Conservation (phyloP, 176 grass and related monocot species). For the Elaeis guineensis region DNA sequence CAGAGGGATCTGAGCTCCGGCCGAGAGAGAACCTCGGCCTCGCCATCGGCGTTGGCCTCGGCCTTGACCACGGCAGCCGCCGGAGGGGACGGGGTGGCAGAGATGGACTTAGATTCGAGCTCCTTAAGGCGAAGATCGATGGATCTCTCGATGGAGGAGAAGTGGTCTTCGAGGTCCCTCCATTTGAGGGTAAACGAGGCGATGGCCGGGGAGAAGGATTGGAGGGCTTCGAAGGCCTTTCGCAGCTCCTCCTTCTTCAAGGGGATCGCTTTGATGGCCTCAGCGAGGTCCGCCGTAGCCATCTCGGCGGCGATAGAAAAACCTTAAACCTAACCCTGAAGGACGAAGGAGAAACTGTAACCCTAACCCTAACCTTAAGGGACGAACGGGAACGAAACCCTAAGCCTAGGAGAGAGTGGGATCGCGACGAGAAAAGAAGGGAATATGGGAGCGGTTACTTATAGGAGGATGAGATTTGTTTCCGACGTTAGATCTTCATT, state of each 20-base stretch:
- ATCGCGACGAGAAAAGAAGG: no score
- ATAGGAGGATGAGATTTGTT: no score
- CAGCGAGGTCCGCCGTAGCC: constrained; percentile 3
- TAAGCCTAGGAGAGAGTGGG: no score
- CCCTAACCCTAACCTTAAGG: background rate
- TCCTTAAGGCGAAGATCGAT: background rate
- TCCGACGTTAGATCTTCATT: no score
- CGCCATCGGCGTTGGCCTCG: background rate
- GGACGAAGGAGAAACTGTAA: no score
- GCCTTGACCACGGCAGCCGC: background rate
- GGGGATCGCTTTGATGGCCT: constrained; percentile 1
- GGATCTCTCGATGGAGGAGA: background rate
- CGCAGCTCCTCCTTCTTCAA: constrained; percentile 7
- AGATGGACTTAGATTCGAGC: no score
- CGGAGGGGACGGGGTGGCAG: background rate
- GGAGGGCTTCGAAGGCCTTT: constrained; percentile 4
- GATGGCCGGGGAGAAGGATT: background rate
- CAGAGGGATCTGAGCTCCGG: background rate
- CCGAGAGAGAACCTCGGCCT: no score
- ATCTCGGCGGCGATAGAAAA: background rate
- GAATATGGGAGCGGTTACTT: no score
- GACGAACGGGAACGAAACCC: no score
- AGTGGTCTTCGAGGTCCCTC: constrained; percentile 10
- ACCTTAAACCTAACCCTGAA: background rate
- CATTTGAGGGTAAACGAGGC: constrained; percentile 10